These are phyloP conservation scores for Moniliophthora roreri DNA, from an alignment of 1,284 basidiomycete genomes.

Conservation along the genomic window DNA sequence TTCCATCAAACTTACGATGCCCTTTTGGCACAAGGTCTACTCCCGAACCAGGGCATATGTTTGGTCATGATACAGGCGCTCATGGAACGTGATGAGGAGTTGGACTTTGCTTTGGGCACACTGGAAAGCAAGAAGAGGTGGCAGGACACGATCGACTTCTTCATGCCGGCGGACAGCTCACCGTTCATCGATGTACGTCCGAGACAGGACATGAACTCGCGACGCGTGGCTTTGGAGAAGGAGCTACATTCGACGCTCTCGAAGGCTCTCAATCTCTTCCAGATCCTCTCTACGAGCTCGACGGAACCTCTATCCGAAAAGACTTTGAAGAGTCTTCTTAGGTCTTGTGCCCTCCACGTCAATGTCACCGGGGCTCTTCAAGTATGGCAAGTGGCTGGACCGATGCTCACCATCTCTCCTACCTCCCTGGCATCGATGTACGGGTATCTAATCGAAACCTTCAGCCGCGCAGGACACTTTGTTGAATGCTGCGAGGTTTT, in stretches of 20 bases:
- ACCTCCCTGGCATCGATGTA: too few species aligned
- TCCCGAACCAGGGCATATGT: conserved; percentile 64
- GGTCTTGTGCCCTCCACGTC: not conserved
- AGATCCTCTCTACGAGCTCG: not conserved
- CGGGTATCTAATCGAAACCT: too few species aligned
- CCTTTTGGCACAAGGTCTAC: conserved; percentile 65
- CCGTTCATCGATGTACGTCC: too few species aligned
- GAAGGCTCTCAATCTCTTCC: not conserved
- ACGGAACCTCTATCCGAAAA: not conserved
- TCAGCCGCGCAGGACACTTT: too few species aligned
- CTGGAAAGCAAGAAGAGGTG: not conserved
- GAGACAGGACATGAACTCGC: too few species aligned
- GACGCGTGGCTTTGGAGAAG: too few species aligned
- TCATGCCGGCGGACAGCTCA: too few species aligned
- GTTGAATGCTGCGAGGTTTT: conserved; percentile 33
- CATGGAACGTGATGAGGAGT: conserved; percentile 21
- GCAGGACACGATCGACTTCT: not conserved
- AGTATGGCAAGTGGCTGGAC: not conserved
- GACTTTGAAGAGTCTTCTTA: not conserved
- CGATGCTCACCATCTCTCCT: not conserved
- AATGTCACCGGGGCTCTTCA: not conserved
- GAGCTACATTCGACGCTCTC: not conserved
- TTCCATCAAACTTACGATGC: conserved; percentile 77
- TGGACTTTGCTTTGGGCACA: not conserved
- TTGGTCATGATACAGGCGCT: conserved; percentile 69